Base-by-base conservation (phyloP, 768 basidiomycete species). In the Lactarius sanguifluus region DNA sequence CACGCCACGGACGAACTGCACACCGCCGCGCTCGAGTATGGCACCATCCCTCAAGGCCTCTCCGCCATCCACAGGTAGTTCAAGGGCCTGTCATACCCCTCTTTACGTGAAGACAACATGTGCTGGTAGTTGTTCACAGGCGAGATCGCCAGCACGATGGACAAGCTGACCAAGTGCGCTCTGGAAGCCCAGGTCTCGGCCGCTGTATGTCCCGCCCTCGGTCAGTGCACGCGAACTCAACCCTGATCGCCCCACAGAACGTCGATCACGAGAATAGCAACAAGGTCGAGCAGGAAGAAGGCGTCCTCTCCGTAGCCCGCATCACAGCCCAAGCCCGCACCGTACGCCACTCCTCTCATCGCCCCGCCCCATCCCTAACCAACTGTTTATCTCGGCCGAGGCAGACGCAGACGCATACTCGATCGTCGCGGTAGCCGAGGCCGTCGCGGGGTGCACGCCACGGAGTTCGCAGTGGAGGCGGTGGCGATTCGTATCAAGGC, bases 1-100 rank as follows among this genome's bases (percentile, higher is more conserved):
- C 86, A 89, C 47, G 92, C 92, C 10, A 91, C 92, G 89, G 92
- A 94, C 73, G 92, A 94, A 62, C 84, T 94, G 80, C 88, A 90
- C 64, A 79, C 86, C 64, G 92, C 90, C 25, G 90, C 92, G 3
- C 75, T 90, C 50, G 91, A 92, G 72, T 94, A 94, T 68, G 92
- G 92, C 10, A 94, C 92, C 59, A 78, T 90, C 41, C 75, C 92
- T 57, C 91, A 91, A 76, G 92, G 93, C 69, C 84, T 93, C 45
- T 91, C 91, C 63, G 92, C 93, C 62, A 93, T 93, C 65, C 90
- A 93, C 73, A 80, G 92, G 36, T 88, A 92, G 71, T 94, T 94
- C 81, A 93, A 94, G 79, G 91, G 77, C 72, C 32, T 18, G 69
- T 18, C 18, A 4, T 50, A 3, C 10, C 41, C 10, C n/a, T 59